These are phyloP conservation scores for Colletotrichum shisoi DNA, from an alignment of 2,329 filamentous ascomycete species.

Conservation along the genomic window DNA sequence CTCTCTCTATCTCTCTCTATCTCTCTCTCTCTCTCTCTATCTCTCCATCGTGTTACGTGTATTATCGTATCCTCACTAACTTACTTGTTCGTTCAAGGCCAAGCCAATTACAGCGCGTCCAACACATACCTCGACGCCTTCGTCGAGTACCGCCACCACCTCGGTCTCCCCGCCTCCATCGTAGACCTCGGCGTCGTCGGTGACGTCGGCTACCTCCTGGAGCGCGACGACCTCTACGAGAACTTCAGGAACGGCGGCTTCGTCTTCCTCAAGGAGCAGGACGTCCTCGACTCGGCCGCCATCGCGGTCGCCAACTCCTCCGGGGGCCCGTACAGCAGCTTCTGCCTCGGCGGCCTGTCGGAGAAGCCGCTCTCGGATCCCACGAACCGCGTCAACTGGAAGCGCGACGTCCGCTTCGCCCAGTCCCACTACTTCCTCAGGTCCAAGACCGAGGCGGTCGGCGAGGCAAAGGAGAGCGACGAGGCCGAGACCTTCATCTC, in stretches of 20 bases:
- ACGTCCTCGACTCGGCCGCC: conserved; percentile 15
- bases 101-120: conserved; percentile 53
- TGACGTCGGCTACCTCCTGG: conserved; percentile 47
- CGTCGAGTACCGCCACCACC: conserved; percentile 47
- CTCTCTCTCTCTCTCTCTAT: too few relatives aligned
- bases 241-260: conserved; percentile 17
- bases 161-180: conserved; percentile 50
- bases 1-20: too few relatives aligned
- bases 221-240: conserved; percentile 13
- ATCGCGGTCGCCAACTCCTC: conserved; percentile 9
- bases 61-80: too few relatives aligned
- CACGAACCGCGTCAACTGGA: conserved; percentile 36
- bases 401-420: conserved; percentile 36
- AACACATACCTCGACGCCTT: conserved; percentile 54
- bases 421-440: neutral
- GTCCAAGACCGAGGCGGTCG: neutral
- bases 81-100: conserved; percentile 39
- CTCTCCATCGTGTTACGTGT: too few relatives aligned
- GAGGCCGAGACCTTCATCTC: conserved; percentile 13
- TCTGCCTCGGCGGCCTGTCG: neutral
- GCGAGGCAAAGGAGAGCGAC: neutral
- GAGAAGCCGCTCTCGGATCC: conserved; percentile 30
- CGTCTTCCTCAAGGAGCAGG: conserved; percentile 24
- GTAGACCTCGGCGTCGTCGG: conserved; percentile 51
- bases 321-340: neutral